phyloP scores from a whole-genome alignment of 192 early-diverging fungal species.

The Podila clonocystis region DNA sequence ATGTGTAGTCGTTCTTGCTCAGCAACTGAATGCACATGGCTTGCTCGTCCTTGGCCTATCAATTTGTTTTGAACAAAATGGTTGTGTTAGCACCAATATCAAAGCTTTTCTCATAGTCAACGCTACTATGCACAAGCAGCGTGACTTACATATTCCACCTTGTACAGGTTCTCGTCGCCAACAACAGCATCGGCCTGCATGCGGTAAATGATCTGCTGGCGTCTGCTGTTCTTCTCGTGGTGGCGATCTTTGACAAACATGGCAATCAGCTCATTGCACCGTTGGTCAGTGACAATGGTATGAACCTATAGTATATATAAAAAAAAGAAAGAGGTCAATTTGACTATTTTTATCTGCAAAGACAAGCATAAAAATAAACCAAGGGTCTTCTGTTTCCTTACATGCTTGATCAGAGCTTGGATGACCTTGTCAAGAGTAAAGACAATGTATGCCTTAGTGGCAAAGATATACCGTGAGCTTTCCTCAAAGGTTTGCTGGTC shows the following conservation, averaged over 20 bases:
- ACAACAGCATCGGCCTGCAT: slow-evolving; percentile 76
- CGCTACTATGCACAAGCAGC: neutral
- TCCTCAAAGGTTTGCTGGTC: slow-evolving; percentile 91
- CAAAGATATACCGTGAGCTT: slow-evolving; percentile 83
- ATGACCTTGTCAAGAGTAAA: slow-evolving; percentile 93
- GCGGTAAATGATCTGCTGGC: slow-evolving; percentile 76
- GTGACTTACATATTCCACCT: slow-evolving; percentile 79
- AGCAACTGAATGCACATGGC: slow-evolving; percentile 89
- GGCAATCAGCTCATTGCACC: slow-evolving; percentile 68
- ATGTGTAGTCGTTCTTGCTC: slow-evolving; percentile 87
- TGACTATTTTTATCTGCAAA: slow-evolving; percentile 7
- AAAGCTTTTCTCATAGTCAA: too few relatives aligned
- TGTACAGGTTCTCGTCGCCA: slow-evolving; percentile 84
- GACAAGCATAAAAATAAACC: neutral
- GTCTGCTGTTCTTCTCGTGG: slow-evolving; percentile 60
- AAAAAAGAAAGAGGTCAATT: slow-evolving; percentile 10
- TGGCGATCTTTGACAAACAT: slow-evolving; percentile 71
- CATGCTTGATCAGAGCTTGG: slow-evolving; percentile 83
- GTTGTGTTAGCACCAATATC: too few relatives aligned
- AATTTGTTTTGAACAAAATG: slow-evolving; percentile 8
- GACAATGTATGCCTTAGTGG: slow-evolving; percentile 88
- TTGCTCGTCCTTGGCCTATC: slow-evolving; percentile 59
- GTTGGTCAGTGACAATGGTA: slow-evolving; percentile 71
- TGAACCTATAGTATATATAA: slow-evolving; percentile 58
- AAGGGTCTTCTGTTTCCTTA: slow-evolving; percentile 20